Evolutionary conservation across 257 asterid genomes (phyloP).

Genomic region (Coffea canephora): DNA sequence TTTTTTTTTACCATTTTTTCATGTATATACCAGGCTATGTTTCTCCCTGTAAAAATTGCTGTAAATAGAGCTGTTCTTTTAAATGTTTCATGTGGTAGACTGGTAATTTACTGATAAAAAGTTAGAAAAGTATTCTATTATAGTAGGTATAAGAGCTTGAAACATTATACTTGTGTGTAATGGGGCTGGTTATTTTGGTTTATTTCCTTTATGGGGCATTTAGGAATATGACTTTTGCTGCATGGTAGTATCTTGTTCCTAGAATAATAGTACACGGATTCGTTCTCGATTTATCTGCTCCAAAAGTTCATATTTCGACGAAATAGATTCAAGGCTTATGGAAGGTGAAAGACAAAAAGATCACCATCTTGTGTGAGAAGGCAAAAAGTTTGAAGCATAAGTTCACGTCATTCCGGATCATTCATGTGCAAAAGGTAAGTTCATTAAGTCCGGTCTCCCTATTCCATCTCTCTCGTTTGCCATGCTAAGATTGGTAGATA

Average conservation of each 20-base stretch:
- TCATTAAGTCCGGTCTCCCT: slow-evolving; percentile 2
- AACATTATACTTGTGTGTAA: neutral
- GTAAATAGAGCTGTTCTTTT: neutral
- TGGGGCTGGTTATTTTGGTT: neutral
- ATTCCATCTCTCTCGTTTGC: neutral
- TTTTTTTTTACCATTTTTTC: too few species aligned
- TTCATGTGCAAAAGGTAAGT: slow-evolving; percentile 71
- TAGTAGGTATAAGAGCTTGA: neutral
- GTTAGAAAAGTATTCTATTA: neutral
- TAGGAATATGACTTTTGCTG: neutral
- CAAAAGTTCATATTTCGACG: neutral
- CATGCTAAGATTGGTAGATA: neutral
- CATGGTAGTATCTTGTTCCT: neutral
- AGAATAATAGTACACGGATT: neutral
- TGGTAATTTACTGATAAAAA: neutral
- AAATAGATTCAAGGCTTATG: slow-evolving; percentile 80
- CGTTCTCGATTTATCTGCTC: neutral
- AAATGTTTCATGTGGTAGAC: neutral
- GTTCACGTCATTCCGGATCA: slow-evolving; percentile 65
- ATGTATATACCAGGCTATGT: neutral
- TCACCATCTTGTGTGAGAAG: slow-evolving; percentile 57
- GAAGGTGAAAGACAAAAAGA: slow-evolving; percentile 85
- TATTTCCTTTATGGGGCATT: neutral
- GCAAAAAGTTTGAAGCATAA: slow-evolving; percentile 76
- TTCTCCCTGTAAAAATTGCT: neutral